Evolutionary conservation across 2,329 filamentous ascomycete genomes (phyloP), one percentile per base, ranked within the genome.

Genomic region (Cladobotryum mycophilum): DNA sequence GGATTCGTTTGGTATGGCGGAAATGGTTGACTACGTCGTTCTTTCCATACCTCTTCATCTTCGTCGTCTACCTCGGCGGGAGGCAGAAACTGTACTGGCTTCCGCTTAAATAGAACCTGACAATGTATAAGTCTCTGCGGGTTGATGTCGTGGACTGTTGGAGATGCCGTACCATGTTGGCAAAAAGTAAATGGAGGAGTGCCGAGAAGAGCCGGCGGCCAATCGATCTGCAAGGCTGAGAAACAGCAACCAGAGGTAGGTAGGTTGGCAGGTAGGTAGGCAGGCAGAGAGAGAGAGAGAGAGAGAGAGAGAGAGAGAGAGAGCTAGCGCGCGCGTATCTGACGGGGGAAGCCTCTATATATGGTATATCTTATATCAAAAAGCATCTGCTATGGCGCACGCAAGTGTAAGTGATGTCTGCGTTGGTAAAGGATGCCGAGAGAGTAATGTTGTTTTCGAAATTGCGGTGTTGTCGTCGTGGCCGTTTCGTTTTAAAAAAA

Each of bases 101-200:
- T 97, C 63, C 93, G 84, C 75, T 97, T 97, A 71, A 88, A 96
- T 57, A 96, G 80, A 61, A 99, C 92, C 92, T 97, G 52, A 17
- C 30, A 14, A 14, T 12, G 22, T 22, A 20, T 18, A 25, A 20
- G 41, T n/a, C 14, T 12, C 12, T 43, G 17, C 18, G 14, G 17
- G 20, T 20, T 20, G 41, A 20, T 20, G 17, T 18, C 7, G 41
- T 14, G 25, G 17, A 43, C 2, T 18, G 13, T 13, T 30, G 33
- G 43, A 36, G 35, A 46, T 56, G 33, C 8, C 15, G 20, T 42
- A 22, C 41, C 41, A 22, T 43, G 41, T 11, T 12, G 15, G 17
- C 15, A 42, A 56, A 41, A 30, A 53, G 51, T 51, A 46, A n/a
- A 41, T 36, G 22, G 37, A 15, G n/a, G 14, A 2, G 40, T 40